phyloP scores from a whole-genome alignment of 2,329 filamentous ascomycete genomes.

The Albifimbria verrucaria region DNA sequence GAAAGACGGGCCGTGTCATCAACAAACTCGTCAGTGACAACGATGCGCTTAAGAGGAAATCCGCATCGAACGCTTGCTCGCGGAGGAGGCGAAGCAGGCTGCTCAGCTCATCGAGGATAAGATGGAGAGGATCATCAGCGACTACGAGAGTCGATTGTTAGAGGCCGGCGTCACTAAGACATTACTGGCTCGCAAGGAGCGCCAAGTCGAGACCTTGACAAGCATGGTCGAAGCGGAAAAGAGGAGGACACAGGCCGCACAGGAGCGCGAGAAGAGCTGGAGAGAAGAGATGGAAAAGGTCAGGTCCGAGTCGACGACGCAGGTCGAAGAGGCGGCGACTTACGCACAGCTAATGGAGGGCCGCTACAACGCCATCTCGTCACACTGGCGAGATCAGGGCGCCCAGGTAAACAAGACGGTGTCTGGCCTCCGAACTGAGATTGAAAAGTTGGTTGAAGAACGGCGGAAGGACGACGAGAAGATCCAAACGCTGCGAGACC shows the following conservation, averaged over 20 bases:
- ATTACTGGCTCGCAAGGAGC: constrained; percentile 67
- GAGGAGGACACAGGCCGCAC: constrained; percentile 56
- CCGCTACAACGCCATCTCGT: constrained; percentile 64
- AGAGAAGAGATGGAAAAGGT: constrained; percentile 62
- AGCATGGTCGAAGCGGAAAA: constrained; percentile 62
- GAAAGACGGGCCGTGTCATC: constrained; percentile 75
- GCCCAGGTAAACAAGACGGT: constrained; percentile 55
- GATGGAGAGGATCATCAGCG: constrained; percentile 63
- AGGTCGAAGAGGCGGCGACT: constrained; percentile 63
- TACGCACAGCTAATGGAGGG: constrained; percentile 67
- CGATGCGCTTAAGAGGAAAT: constrained; percentile 71
- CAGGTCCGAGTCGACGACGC: constrained; percentile 54
- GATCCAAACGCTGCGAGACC: constrained; percentile 61
- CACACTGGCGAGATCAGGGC: constrained; percentile 65
- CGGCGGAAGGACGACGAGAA: constrained; percentile 58
- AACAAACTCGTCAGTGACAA: constrained; percentile 80
- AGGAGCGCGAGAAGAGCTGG: constrained; percentile 59
- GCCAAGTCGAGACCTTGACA: constrained; percentile 69
- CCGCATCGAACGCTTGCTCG: constrained; percentile 59
- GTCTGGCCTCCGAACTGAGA: constrained; percentile 47
- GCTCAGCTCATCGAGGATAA: constrained; percentile 67
- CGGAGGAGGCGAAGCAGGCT: constrained; percentile 69
- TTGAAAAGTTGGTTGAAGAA: constrained; percentile 52
- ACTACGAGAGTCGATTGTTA: constrained; percentile 67
- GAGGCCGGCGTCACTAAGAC: constrained; percentile 70